Base-by-base conservation (phyloP, 2,329 filamentous ascomycete species). In the Penicillium sp. region DNA sequence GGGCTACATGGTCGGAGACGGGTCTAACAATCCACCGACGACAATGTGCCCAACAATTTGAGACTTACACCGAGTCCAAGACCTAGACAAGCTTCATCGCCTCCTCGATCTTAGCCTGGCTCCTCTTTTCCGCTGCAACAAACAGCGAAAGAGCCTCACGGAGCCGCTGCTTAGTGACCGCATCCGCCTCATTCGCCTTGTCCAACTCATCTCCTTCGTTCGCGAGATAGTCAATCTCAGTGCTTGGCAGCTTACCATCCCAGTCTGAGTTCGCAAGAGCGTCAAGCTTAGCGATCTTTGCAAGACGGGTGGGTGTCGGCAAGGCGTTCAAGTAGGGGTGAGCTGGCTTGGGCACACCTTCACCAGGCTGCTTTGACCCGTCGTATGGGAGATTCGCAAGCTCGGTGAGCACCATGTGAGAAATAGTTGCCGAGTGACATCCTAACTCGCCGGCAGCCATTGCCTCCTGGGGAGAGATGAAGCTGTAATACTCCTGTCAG, bases 221-320 rank as follows among this genome's bases (percentile, higher is more conserved):
- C 5, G 75, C 75, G 13, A 82, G 73, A 54, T 80, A 82, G 58
- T 82, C 78, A 2, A 77, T 66, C 18, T 75, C 69, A 1, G 73
- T 76, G 27, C 67, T 67, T 0, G 73, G 73, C 13, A 76, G 57
- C 54, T 72, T 74, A 32, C 74, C 75, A 39, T 79, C 72, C 70
- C 70, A 76, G 16, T 65, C 62, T 3, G 71, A 58, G 2, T 64
- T 69, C 0, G 67, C 70, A 29, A 81, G 67, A 0, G 77, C 75
- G 56, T 81, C 77, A 11, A 70, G 67, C 13, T 56, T 65, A 0
- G 68, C 64, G 5, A 79, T 62, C 54, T 73, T 72, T 56, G 65
- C 60, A 14, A 76, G 64, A 8, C 58, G 55, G 31, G 47, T 42
- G 2, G 59, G 55, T 1, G 55, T 59, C 9, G 16, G 75, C 61